Conservation (phyloP, 1,284 basidiomycete species). For the Flammula alnicola region DNA sequence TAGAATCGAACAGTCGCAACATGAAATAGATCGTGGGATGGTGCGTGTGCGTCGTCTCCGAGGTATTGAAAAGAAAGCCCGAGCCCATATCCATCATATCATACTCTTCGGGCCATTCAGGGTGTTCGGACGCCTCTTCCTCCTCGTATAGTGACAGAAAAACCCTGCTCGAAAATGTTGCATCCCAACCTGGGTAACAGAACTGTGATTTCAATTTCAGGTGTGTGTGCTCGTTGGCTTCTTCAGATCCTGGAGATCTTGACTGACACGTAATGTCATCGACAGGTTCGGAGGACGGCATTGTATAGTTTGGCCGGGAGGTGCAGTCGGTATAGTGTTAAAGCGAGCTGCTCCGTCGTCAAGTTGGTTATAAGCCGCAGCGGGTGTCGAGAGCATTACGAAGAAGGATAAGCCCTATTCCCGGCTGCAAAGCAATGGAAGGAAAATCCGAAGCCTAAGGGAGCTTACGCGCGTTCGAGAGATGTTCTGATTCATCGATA, state of each 20-base stretch:
- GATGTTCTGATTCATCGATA: too few species aligned
- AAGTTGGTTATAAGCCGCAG: too few species aligned
- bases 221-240: not conserved
- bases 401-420: conserved; percentile 2
- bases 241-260: too few species aligned
- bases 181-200: conserved; percentile 20
- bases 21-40: conserved; percentile 23
- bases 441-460: conserved; percentile 9
- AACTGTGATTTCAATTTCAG: conserved; percentile 7
- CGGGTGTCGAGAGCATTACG: not conserved
- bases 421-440: not conserved
- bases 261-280: not conserved
- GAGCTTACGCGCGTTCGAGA: conserved; percentile 9
- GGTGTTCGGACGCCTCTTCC: conserved; percentile 22
- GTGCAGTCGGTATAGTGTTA: too few species aligned
- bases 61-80: not conserved
- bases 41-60: conserved; percentile 6
- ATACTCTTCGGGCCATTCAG: conserved; percentile 5
- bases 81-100: not conserved
- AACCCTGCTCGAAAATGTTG: conserved; percentile 16
- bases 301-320: too few species aligned
- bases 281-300: not conserved
- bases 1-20: conserved; percentile 24
- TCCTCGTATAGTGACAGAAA: conserved; percentile 27
- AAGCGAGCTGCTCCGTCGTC: too few species aligned